phyloP scores from a whole-genome alignment of 768 basidiomycete genomes.

The Sarcomyxa edulis region DNA sequence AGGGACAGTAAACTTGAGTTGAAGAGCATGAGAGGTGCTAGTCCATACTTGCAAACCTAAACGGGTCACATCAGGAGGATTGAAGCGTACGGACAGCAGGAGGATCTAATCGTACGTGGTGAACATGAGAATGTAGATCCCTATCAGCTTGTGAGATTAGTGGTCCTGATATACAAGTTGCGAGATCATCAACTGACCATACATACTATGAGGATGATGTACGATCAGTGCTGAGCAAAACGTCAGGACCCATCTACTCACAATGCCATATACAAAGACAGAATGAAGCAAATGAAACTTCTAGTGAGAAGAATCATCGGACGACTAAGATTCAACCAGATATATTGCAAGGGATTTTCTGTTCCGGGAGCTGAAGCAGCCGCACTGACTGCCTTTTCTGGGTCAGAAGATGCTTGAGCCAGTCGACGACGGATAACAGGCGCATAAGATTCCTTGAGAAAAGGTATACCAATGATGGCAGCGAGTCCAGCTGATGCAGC shows the following conservation, averaged over 20 bases:
- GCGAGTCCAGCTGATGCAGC: slow-evolving; percentile 37
- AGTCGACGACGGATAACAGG: slow-evolving; percentile 56
- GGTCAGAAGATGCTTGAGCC: slow-evolving; percentile 32
- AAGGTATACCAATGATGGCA: slow-evolving; percentile 46
- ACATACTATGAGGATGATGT: too few relatives aligned
- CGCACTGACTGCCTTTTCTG: slow-evolving; percentile 39
- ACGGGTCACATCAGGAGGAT: too few relatives aligned
- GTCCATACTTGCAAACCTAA: too few relatives aligned
- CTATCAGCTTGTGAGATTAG: too few relatives aligned
- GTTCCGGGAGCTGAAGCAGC: slow-evolving; percentile 21
- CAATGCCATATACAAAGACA: slow-evolving; percentile 66
- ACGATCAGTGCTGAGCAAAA: background rate
- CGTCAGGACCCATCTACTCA: slow-evolving; percentile 42
- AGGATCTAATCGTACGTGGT: too few relatives aligned
- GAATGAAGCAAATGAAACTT: slow-evolving; percentile 65
- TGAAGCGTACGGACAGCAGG: too few relatives aligned
- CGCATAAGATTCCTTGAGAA: slow-evolving; percentile 72
- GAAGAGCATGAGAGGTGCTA: too few relatives aligned
- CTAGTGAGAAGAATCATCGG: slow-evolving; percentile 53
- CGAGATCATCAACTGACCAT: too few relatives aligned
- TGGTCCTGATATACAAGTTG: too few relatives aligned
- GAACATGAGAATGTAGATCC: too few relatives aligned
- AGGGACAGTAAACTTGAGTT: too few relatives aligned
- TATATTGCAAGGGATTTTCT: slow-evolving; percentile 31
- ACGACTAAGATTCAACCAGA: slow-evolving; percentile 60